Conservation (phyloP, 257 asterid genomes). For the Lycium ferocissimum region DNA sequence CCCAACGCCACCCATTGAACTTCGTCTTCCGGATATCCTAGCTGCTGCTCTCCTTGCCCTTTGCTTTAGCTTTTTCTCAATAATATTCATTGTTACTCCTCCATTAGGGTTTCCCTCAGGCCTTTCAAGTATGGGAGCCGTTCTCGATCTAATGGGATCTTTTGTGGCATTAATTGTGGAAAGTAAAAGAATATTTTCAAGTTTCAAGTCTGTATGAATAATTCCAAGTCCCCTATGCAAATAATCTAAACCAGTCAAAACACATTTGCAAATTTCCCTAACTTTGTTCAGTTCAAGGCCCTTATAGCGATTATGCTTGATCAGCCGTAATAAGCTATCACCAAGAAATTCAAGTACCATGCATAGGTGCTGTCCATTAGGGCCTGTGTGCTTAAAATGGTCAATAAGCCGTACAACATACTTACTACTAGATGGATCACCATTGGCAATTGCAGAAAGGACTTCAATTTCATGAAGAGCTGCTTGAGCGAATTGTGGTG, state of each 20-base stretch:
- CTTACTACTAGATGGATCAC: conserved; percentile 70
- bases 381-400: conserved; percentile 93
- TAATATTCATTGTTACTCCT: conserved; percentile 54
- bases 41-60: conserved; percentile 98
- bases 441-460: conserved; percentile 79
- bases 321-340: conserved; percentile 81
- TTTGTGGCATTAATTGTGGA: conserved; percentile 86
- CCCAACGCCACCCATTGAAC: conserved; percentile 68
- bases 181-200: conserved; percentile 85
- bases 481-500: conserved; percentile 94
- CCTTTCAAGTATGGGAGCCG: conserved; percentile 78
- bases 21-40: conserved; percentile 74
- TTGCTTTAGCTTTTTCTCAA: conserved; percentile 90
- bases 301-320: conserved; percentile 77
- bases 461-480: conserved; percentile 92
- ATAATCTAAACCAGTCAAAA: conserved; percentile 89
- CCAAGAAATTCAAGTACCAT: conserved; percentile 99
- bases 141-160: conserved; percentile 80
- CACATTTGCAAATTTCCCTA: conserved; percentile 88
- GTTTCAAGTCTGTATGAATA: conserved; percentile 94
- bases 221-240: conserved; percentile 77
- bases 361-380: conserved; percentile 97
- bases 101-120: conserved; percentile 82
- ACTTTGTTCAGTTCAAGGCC: conserved; percentile 82
- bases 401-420: conserved; percentile 78